Evolutionary conservation across 1,284 basidiomycete genomes (phyloP).

Genomic region (Inonotus obliquus): DNA sequence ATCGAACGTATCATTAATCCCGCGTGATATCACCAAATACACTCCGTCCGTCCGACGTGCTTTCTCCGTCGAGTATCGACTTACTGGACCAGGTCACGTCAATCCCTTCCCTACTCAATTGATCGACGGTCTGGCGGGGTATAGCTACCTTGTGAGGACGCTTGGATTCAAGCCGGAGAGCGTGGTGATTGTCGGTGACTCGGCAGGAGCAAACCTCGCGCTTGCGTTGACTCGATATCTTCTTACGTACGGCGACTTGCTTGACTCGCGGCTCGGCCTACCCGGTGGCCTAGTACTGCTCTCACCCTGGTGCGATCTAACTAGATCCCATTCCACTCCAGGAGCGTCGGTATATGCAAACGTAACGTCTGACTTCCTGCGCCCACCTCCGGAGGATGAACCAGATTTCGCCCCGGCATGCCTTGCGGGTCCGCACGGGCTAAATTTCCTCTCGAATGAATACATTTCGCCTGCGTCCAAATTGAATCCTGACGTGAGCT

Average conservation of each 20-base stretch:
- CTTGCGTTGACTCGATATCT: constrained; percentile 53
- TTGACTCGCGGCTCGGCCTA: constrained; percentile 21
- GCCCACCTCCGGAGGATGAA: neutral
- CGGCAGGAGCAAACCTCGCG: constrained; percentile 69
- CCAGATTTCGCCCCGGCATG: neutral
- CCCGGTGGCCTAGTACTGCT: constrained; percentile 41
- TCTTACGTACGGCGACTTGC: constrained; percentile 33
- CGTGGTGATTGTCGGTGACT: constrained; percentile 66
- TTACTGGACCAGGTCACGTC: constrained; percentile 14
- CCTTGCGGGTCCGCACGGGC: constrained; percentile 10
- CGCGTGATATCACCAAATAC: constrained; percentile 29
- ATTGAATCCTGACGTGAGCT: constrained; percentile 20
- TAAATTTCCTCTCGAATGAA: constrained; percentile 19
- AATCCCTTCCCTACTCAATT: constrained; percentile 59
- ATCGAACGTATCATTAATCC: constrained; percentile 25
- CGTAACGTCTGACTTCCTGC: constrained; percentile 4
- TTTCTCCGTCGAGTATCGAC: constrained; percentile 45
- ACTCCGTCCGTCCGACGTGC: constrained; percentile 37
- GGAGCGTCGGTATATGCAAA: constrained; percentile 23
- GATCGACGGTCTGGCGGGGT: constrained; percentile 57
- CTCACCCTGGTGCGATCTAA: constrained; percentile 45
- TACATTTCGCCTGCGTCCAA: constrained; percentile 30
- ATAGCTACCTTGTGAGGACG: constrained; percentile 49
- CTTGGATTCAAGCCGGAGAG: constrained; percentile 41
- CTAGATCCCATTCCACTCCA: constrained; percentile 25